These are phyloP conservation scores for Cladosporium sp. DNA, from an alignment of 2,329 filamentous ascomycete genomes.

Conservation along the genomic window DNA sequence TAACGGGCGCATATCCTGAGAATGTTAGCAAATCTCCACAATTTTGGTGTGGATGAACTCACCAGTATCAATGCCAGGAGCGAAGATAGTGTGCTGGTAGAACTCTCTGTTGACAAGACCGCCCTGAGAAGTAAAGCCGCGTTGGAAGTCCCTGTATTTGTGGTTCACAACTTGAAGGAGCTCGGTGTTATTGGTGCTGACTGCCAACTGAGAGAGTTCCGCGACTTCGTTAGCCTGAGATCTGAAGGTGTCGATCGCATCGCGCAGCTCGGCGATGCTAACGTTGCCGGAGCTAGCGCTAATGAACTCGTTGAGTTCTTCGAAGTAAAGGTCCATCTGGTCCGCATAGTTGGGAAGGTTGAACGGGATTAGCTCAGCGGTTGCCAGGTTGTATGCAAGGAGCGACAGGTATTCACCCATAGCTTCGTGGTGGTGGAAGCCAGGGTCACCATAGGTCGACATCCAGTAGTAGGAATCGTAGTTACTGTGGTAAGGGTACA, in stretches of 20 bases:
- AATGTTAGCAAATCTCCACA: not conserved
- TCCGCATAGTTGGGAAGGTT: constrained; percentile 45
- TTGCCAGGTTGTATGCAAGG: constrained; percentile 44
- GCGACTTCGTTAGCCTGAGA: constrained; percentile 41
- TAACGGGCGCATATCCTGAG: constrained; percentile 67
- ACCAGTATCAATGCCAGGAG: constrained; percentile 45
- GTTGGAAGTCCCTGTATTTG: constrained; percentile 48
- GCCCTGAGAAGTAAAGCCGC: constrained; percentile 49
- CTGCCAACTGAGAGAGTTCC: constrained; percentile 20
- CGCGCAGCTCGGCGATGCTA: constrained; percentile 39
- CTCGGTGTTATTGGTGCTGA: constrained; percentile 28
- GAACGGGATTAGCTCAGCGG: constrained; percentile 43
- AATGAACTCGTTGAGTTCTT: constrained; percentile 34
- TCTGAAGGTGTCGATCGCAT: constrained; percentile 47
- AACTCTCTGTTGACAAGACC: constrained; percentile 48
- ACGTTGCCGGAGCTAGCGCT: constrained; percentile 50
- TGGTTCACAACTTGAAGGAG: constrained; percentile 44
- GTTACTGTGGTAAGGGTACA: constrained; percentile 52
- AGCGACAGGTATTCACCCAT: constrained; percentile 49
- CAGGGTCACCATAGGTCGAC: constrained; percentile 52
- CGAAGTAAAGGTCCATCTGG: constrained; percentile 41
- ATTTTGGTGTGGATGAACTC: constrained; percentile 13
- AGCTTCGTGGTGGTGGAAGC: constrained; percentile 50
- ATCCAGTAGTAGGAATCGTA: constrained; percentile 56
- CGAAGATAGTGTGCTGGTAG: constrained; percentile 49